phyloP scores from a whole-genome alignment of 257 asterid genomes.

The Nicotiana paniculata region DNA sequence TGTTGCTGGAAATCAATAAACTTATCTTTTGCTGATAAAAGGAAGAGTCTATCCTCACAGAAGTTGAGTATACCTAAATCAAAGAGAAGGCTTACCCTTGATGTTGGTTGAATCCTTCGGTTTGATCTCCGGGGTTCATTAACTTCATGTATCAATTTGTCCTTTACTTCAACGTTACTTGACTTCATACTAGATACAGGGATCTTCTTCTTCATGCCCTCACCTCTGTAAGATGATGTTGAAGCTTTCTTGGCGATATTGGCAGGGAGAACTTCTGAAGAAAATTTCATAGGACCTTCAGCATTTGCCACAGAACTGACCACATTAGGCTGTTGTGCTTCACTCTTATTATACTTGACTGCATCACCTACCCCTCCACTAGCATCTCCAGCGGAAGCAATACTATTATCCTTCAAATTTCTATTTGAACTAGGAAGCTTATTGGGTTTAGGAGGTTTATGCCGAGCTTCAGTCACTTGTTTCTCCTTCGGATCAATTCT shows the following conservation, averaged over 20 bases:
- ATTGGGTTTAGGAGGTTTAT: constrained; percentile 42
- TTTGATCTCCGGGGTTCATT: constrained; percentile 90
- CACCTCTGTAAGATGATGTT: constrained; percentile 31
- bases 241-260: constrained; percentile 46
- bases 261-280: constrained; percentile 42
- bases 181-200: constrained; percentile 37
- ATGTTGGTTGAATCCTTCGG: constrained; percentile 95
- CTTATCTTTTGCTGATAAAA: background rate
- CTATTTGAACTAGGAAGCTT: constrained; percentile 63
- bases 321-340: constrained; percentile 34
- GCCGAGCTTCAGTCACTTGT: constrained; percentile 43
- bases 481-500: constrained; percentile 57
- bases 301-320: constrained; percentile 34
- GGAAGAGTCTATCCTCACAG: background rate
- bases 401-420: constrained; percentile 46
- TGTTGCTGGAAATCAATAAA: background rate
- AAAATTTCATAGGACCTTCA: constrained; percentile 32
- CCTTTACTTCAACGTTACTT: constrained; percentile 39
- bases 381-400: constrained; percentile 30
- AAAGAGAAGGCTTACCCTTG: constrained; percentile 54
- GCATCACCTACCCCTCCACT: constrained; percentile 26
- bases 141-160: constrained; percentile 32
- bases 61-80: background rate
- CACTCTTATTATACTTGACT: constrained; percentile 41
- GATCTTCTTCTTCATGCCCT: constrained; percentile 49